phyloP scores from a whole-genome alignment of 345 rosid genomes.

The Hibiscus trionum region DNA sequence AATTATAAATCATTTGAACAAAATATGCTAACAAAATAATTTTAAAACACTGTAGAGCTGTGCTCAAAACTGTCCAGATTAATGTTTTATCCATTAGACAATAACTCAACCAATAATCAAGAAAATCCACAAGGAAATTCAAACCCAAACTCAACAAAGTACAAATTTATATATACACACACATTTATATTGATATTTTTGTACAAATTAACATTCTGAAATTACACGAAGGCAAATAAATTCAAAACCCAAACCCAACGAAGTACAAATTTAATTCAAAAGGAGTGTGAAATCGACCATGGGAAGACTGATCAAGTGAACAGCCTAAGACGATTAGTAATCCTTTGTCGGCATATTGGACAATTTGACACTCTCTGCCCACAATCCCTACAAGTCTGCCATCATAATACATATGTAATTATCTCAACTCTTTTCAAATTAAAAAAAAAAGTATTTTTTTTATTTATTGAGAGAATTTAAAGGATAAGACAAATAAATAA shows the following conservation, averaged over 20 bases:
- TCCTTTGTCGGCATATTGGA: constrained; percentile 54
- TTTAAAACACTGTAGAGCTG: too few relatives aligned
- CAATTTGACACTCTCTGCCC: constrained; percentile 43
- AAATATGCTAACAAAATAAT: too few relatives aligned
- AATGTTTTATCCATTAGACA: too few relatives aligned
- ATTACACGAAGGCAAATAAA: too few relatives aligned
- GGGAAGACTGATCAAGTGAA: constrained; percentile 22
- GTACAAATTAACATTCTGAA: not conserved
- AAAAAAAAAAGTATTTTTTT: not conserved
- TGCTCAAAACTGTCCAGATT: too few relatives aligned
- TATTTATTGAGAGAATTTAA: not conserved
- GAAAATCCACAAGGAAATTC: too few relatives aligned
- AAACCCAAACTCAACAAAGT: too few relatives aligned
- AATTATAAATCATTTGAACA: too few relatives aligned
- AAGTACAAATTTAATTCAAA: not conserved
- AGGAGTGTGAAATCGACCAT: not conserved
- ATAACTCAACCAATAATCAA: too few relatives aligned
- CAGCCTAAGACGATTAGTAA: constrained; percentile 46
- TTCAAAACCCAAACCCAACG: not conserved
- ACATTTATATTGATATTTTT: too few relatives aligned
- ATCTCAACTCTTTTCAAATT: not conserved
- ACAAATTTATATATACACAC: too few relatives aligned
- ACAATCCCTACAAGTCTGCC: constrained; percentile 62
- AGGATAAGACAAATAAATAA: not conserved
- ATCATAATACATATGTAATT: not conserved